Conservation (phyloP, 257 asterid species). For the Cruciata laevipes region DNA sequence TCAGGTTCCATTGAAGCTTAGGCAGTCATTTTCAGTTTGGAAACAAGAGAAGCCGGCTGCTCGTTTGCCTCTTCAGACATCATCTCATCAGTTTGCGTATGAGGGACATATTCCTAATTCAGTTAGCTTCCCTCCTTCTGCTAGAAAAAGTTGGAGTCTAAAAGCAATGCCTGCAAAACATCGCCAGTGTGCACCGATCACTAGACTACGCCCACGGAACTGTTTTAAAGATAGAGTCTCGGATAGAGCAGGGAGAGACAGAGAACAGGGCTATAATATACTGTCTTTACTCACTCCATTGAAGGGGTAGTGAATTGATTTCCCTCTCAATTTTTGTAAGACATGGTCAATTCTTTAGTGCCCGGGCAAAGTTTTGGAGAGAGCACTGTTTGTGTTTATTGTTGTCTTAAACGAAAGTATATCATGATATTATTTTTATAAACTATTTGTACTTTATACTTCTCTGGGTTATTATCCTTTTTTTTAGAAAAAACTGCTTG, state of each 20-base stretch:
- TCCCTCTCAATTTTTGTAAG: neutral
- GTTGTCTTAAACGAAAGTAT: neutral
- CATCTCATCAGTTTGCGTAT: constrained; percentile 12
- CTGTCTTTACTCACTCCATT: constrained; percentile 58
- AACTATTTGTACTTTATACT: neutral
- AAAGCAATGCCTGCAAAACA: constrained; percentile 27
- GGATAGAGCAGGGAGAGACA: constrained; percentile 22
- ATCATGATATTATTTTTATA: neutral
- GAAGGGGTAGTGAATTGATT: constrained; percentile 10
- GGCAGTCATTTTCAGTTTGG: constrained; percentile 40
- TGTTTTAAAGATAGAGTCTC: constrained; percentile 29
- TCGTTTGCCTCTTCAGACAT: constrained; percentile 4
- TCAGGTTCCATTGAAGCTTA: constrained; percentile 65
- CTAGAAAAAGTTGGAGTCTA: constrained; percentile 34
- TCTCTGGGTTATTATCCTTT: neutral
- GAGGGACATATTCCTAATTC: constrained; percentile 18
- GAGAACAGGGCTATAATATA: constrained; percentile 37
- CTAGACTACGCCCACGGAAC: constrained; percentile 26
- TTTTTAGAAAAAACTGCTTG: too few species aligned
- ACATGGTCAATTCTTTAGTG: constrained; percentile 32
- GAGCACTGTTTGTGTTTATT: neutral
- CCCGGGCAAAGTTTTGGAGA: neutral
- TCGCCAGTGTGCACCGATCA: constrained; percentile 14
- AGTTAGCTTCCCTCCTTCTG: constrained; percentile 34
- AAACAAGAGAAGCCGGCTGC: constrained; percentile 30